Evolutionary conservation across 495 filamentous ascomycete genomes (phyloP), one percentile per base, ranked within the genome.

Genomic region (Letharia columbiana): DNA sequence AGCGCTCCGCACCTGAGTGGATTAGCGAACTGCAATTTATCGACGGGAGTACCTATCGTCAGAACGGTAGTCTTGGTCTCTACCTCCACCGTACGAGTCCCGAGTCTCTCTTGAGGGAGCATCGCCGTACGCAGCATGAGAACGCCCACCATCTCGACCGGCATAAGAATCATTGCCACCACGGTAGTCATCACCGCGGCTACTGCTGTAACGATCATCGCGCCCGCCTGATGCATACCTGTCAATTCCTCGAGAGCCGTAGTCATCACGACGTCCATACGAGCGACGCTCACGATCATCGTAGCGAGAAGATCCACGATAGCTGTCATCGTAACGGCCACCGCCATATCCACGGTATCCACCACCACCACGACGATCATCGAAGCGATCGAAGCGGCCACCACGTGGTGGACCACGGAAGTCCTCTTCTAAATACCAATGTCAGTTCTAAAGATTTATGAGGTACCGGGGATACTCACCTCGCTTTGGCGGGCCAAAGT

Each of bases 401-500:
- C 81, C 81, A 72, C 76, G 74, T 54, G 77, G 79, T 61, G 81
- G 80, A 52, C 81, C 80, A 75, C 83, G 84, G 71, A 80, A 78
- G 68, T 89, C 86, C 72, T 89, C 86, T 81, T 71, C 67, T 74
- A 49, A 35, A 61, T 52, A 47, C 61, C 20, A 58, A 63, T 15
- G 41, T 66, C 23, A 60, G 37, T 28, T 58, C 20, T 31, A 12
- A 64, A 44, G 60, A 23, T 39, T 41, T 42, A 52, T 8, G 50
- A 31, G 18, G 33, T 41, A 57, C 45, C 31, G 20, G 35, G 28
- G 54, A 68, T 61, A 73, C 88, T 82, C 79, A 96, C 94, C 94
- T 81, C 95, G 83, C 87, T 99, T 98, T 65, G 95, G 94, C 61
- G 95, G 95, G 61, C 94, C 94, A 75, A 96, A 97, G 86, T 99